These are phyloP conservation scores for Teunomyces barrocoloradensis DNA, from an alignment of 805 yeast genomes.

Conservation along the genomic window DNA sequence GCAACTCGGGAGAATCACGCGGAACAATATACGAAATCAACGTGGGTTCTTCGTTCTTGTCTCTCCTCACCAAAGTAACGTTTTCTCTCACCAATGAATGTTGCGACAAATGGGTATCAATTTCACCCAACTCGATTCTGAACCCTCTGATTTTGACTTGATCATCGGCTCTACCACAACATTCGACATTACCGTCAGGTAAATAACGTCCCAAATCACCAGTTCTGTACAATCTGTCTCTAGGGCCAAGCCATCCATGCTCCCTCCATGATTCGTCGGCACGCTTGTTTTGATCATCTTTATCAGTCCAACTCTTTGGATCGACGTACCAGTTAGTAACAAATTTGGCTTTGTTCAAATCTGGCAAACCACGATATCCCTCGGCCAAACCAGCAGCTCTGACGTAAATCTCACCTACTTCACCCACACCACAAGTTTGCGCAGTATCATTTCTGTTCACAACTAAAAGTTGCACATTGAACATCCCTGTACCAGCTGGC, in stretches of 20 bases:
- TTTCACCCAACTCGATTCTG: slow-evolving; percentile 97
- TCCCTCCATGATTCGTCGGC: slow-evolving; percentile 63
- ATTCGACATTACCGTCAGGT: slow-evolving; percentile 97
- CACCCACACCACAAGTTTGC: slow-evolving; percentile 97
- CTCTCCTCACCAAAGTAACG: slow-evolving; percentile 85
- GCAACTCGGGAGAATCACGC: slow-evolving; percentile 45
- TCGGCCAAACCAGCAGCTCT: slow-evolving; percentile 98
- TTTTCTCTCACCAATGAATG: slow-evolving; percentile 92
- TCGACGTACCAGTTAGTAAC: slow-evolving; percentile 88
- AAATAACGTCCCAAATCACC: slow-evolving; percentile 96
- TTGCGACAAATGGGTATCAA: slow-evolving; percentile 94
- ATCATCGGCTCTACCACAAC: slow-evolving; percentile 98
- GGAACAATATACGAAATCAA: slow-evolving; percentile 92
- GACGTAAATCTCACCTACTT: slow-evolving; percentile 97
- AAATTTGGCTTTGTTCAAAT: slow-evolving; percentile 82
- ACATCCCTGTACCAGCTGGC: slow-evolving; percentile 99
- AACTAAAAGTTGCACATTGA: slow-evolving; percentile 88
- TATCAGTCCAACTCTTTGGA: slow-evolving; percentile 56
- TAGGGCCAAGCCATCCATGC: slow-evolving; percentile 82
- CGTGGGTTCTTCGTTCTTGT: slow-evolving; percentile 89
- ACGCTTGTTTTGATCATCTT: slow-evolving; percentile 47
- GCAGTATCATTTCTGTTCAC: slow-evolving; percentile 87
- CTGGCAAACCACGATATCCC: slow-evolving; percentile 91
- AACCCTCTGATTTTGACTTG: slow-evolving; percentile 98
- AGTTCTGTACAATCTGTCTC: slow-evolving; percentile 94